Conservation (phyloP, 2,329 filamentous ascomycete species). For the Aspergillus hortae region DNA sequence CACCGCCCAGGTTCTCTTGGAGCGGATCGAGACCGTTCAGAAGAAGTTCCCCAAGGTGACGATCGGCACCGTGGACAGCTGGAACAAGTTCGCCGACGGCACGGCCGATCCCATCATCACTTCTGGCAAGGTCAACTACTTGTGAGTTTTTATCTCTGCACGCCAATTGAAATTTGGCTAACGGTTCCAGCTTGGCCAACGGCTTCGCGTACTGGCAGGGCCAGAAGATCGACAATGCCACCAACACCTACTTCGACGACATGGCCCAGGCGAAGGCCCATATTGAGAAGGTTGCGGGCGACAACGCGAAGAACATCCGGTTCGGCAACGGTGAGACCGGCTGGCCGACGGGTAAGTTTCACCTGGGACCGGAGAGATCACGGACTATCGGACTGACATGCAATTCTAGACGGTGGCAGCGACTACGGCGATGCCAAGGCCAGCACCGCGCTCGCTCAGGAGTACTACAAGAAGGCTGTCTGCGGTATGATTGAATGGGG, state of each 20-base stretch:
- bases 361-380: neutral
- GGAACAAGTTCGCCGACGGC: conserved; percentile 69
- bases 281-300: conserved; percentile 58
- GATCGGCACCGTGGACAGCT: conserved; percentile 67
- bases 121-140: conserved; percentile 55
- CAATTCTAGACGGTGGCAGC: conserved; percentile 47
- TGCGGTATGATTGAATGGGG: conserved; percentile 64
- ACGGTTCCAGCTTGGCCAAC: conserved; percentile 53
- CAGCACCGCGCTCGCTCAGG: conserved; percentile 55
- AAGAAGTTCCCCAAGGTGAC: conserved; percentile 52
- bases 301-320: conserved; percentile 52
- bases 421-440: conserved; percentile 62
- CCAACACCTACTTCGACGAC: conserved; percentile 63
- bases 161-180: neutral
- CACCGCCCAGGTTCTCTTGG: conserved; percentile 57
- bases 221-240: conserved; percentile 55
- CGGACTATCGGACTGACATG: neutral
- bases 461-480: conserved; percentile 60
- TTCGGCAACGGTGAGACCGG: conserved; percentile 68
- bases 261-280: conserved; percentile 61
- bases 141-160: conserved; percentile 36
- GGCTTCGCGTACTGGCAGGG: conserved; percentile 73
- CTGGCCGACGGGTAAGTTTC: conserved; percentile 55
- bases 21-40: conserved; percentile 62
- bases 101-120: conserved; percentile 62